phyloP scores from a whole-genome alignment of 306 rosid species.

The Sphenostylis stenocarpa region DNA sequence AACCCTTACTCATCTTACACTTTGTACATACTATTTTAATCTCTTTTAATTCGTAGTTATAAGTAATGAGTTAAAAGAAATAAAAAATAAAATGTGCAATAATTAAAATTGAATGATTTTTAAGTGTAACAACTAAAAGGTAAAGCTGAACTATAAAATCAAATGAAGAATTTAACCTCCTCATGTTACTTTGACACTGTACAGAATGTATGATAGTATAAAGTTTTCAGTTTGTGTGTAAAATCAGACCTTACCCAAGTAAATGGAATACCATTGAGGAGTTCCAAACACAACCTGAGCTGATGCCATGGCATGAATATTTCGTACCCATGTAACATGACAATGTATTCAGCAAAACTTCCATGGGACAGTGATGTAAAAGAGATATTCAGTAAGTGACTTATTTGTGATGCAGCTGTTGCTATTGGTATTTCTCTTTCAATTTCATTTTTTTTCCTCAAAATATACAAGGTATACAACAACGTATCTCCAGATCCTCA shows the following conservation, averaged over 20 bases:
- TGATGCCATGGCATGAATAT: neutral
- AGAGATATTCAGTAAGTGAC: neutral
- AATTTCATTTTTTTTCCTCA: neutral
- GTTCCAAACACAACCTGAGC: neutral
- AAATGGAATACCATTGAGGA: neutral
- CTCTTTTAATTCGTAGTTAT: too few species aligned
- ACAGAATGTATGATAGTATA: neutral
- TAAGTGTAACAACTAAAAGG: too few species aligned
- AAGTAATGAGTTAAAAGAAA: too few species aligned
- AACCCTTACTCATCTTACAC: too few species aligned
- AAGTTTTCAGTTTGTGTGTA: neutral
- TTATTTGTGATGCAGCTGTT: slow-evolving; percentile 14
- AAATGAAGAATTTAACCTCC: too few species aligned
- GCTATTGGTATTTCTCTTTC: slow-evolving; percentile 3
- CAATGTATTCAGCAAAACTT: neutral
- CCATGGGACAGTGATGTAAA: neutral
- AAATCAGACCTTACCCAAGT: neutral
- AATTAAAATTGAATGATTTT: too few species aligned
- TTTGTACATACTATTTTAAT: too few species aligned
- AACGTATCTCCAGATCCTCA: slow-evolving; percentile 28
- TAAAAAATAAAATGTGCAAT: too few species aligned
- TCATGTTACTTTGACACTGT: neutral
- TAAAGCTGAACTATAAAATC: too few species aligned
- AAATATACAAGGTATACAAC: slow-evolving; percentile 29
- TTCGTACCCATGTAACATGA: neutral